Evolutionary conservation across 805 yeast genomes (phyloP).

Genomic region (Barnettozyma vustinii): DNA sequence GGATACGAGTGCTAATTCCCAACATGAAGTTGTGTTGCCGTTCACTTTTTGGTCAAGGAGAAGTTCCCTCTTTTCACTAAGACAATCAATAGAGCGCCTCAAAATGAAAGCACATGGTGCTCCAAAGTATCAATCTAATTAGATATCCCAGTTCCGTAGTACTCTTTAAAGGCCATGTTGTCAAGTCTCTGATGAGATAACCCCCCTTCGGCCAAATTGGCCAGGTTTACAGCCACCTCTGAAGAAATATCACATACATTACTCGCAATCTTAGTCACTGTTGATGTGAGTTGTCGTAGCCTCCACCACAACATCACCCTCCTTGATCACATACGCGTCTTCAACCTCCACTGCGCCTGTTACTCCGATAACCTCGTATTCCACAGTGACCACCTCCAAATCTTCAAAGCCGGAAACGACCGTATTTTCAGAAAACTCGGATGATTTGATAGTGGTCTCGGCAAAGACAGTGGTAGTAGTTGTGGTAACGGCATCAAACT

Average conservation of each 20-base stretch:
- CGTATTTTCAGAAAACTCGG: not conserved
- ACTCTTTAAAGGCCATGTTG: too few species aligned
- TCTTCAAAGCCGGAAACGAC: not conserved
- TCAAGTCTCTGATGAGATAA: too few species aligned
- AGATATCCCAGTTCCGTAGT: too few species aligned
- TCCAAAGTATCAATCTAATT: too few species aligned
- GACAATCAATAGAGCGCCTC: too few species aligned
- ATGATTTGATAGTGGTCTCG: not conserved
- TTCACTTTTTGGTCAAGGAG: too few species aligned
- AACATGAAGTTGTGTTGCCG: too few species aligned
- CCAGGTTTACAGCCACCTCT: not conserved
- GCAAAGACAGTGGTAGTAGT: not conserved
- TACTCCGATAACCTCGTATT: not conserved
- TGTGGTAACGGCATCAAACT: not conserved
- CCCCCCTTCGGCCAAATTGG: too few species aligned
- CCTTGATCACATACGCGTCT: slow-evolving; percentile 13
- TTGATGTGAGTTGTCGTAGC: not conserved
- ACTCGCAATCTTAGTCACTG: not conserved
- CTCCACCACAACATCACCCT: slow-evolving; percentile 20
- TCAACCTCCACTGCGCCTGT: slow-evolving; percentile 1
- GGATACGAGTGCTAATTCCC: too few species aligned
- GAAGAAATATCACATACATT: not conserved
- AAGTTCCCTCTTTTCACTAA: too few species aligned
- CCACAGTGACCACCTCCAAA: not conserved
- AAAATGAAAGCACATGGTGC: too few species aligned